Base-by-base conservation (phyloP, 345 rosid genomes). In the Ceriops decandra region DNA sequence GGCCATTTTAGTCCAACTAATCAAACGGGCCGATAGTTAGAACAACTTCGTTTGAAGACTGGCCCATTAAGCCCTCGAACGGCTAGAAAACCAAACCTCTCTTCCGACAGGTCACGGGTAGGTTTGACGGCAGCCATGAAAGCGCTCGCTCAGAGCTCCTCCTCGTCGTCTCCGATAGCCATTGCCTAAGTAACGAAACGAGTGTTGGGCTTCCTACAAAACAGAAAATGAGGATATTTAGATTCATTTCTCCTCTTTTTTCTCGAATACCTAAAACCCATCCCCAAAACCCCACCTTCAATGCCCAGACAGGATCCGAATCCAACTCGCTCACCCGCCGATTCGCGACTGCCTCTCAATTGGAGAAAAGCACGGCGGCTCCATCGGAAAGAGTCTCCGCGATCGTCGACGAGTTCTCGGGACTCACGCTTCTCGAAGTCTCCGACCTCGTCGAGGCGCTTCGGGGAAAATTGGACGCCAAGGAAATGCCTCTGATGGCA, bases 401-500 rank as follows among this genome's bases (percentile, higher is more conserved):
- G 58, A 81, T 93, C 72, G 93, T 85, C 7, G 86, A 81, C 28
- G 98, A 89, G 72, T 72, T 93, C 62, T 68, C 95, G 5, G 81
- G 77, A 31, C 88, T 93, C 47, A 91, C 95, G 8, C 87, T 93
- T 2, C 86, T 91, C 1, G 98, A 93, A 69, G 73, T 83, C 52
- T 72, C 91, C 71, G 96, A 91, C 82, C 74, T 95, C 26, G 75
- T 86, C 9, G 95, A 95, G 62, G 70, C 82, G 30, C 84, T 91
- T 15, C 87, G 96, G 26, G 68, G 77, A 72, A 91, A 84, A 79
- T 54, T 95, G 63, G 83, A 74, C 32, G 62, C 83, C 64, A 70
- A 82, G 36, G 97, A 91, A 70, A 77, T 88, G 90, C 99, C 96
- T 33, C 75, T 75, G 52, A 91, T 93, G 97, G 91, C 85, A 22